These are phyloP conservation scores for Vitis hybrid DNA, from an alignment of 177 flowering plant species.

Conservation along the genomic window DNA sequence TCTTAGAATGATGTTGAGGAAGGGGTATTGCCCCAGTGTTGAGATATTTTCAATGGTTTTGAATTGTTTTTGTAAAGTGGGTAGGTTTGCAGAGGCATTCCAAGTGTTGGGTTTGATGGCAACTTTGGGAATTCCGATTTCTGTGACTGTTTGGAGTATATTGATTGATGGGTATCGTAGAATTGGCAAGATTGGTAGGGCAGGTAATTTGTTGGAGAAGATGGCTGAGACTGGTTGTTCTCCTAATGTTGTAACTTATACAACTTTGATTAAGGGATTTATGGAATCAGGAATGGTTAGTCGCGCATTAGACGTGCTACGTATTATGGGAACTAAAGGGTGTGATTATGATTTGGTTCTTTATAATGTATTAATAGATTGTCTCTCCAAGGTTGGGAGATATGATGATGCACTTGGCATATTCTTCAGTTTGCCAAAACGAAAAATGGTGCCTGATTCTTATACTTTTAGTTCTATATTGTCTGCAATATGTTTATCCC, in stretches of 20 bases:
- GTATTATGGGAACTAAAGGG: conserved; percentile 35
- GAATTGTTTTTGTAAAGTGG: conserved; percentile 51
- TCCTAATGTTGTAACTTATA: conserved; percentile 66
- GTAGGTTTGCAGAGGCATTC: conserved; percentile 36
- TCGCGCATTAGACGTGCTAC: conserved; percentile 33
- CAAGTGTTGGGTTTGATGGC: conserved; percentile 56
- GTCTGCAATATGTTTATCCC: conserved; percentile 32
- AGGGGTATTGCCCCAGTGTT: conserved; percentile 39
- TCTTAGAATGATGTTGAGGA: conserved; percentile 37
- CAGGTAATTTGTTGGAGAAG: conserved; percentile 36
- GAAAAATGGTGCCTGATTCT: conserved; percentile 51
- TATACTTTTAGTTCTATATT: conserved; percentile 55
- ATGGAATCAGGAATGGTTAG: conserved; percentile 32
- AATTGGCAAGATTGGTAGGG: conserved; percentile 29
- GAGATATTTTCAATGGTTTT: conserved; percentile 42
- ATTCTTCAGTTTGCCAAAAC: conserved; percentile 29
- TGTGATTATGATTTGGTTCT: conserved; percentile 54
- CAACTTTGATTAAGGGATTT: conserved; percentile 54
- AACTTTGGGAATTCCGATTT: conserved; percentile 35
- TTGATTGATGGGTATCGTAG: conserved; percentile 54
- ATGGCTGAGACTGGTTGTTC: conserved; percentile 47
- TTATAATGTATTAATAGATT: conserved; percentile 56
- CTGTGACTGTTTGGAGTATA: conserved; percentile 54
- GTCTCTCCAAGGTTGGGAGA: conserved; percentile 47
- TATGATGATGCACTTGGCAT: conserved; percentile 48